Base-by-base conservation (phyloP, 768 basidiomycete species). In the Amanita subjunquillea region DNA sequence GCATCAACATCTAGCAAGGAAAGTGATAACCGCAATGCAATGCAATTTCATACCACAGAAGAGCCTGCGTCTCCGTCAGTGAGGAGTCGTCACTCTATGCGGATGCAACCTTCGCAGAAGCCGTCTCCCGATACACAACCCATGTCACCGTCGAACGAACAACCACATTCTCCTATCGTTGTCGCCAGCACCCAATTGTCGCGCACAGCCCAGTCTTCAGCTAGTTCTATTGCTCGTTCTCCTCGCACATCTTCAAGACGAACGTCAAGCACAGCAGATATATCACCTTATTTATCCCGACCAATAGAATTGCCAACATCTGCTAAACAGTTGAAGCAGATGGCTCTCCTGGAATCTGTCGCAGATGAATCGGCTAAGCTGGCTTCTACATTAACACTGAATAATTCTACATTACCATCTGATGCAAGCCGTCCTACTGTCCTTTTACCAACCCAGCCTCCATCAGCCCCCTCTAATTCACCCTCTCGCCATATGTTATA, bases 281-380 rank as follows among this genome's bases (percentile, higher is more conserved):
- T 86, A 51, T 85, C 83, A 6, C 83, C 85, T 0, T 87, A 87
- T 62, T 67, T 87, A 48, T 69, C 78, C 8, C 75, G 76, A 50
- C 67, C 78, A 6, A 64, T 67, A 23, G 82, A 78, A 55, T 67
- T 79, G 8, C 76, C 80, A 6, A 68, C 75, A 3, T 80, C 81
- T 30, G 75, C 80, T 12, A 85, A 81, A 62, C 78, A 75, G 53
- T 64, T 87, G 64, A 80, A 80, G 64, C 87, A 83, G 57, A 71
- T 85, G 23, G 85, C 85, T 2, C 69, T 89, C 54, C 69, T 87
- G 9, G 85, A 89, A 62, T 71, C 78, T 12, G 80, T 88, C 34
- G 85, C 81, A 0, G 79, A 83, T 59, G 86, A 90, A 63, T 86
- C 87, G 4, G 82, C 81, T 5, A 73, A 54, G 56, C 48, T 55